A percentile compares a stretch with the other conserved stretches of the same genome.
Conservation (phyloP, 2,329 filamentous ascomycete genomes). For the Arthroderma sp. region DNA sequence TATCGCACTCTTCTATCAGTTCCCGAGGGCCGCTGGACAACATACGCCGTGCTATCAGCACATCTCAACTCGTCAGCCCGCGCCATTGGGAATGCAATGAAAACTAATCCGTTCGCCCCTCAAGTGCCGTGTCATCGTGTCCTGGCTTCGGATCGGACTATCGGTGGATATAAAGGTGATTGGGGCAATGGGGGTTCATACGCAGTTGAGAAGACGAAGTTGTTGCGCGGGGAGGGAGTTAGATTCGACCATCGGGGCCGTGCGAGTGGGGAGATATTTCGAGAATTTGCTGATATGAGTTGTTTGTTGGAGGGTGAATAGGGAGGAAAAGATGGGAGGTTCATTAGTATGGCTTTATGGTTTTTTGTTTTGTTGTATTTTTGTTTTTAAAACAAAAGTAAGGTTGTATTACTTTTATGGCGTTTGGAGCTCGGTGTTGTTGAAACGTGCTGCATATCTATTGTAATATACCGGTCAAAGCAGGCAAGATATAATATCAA, state of each 20-base stretch:
- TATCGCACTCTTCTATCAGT: constrained; percentile 65
- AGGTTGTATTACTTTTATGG: too few species aligned
- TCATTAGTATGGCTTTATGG: background rate
- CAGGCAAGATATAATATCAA: too few species aligned
- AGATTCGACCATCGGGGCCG: constrained; percentile 31
- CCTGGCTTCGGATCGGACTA: constrained; percentile 53
- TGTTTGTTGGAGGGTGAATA: background rate
- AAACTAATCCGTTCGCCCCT: constrained; percentile 69
- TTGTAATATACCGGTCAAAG: too few species aligned
- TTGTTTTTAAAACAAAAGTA: background rate
- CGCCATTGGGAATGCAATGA: constrained; percentile 64
- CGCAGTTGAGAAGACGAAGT: constrained; percentile 28
- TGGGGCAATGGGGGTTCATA: constrained; percentile 35
- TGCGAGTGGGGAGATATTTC: constrained; percentile 24
- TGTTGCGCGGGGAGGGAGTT: constrained; percentile 32
- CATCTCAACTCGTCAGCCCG: constrained; percentile 58
- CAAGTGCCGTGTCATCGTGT: constrained; percentile 71
- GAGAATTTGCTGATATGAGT: constrained; percentile 17
- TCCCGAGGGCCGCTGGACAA: constrained; percentile 60
- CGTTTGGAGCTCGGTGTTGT: too few species aligned
- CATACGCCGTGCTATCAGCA: constrained; percentile 59
- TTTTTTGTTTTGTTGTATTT: background rate
- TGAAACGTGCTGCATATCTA: too few species aligned
- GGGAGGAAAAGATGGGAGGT: background rate
- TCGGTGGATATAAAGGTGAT: constrained; percentile 40